Percentiles rank a stretch among this genome's conserved stretches.
Conservation (phyloP, 148 eudicot species). For the Dysphania ambrosioides region DNA sequence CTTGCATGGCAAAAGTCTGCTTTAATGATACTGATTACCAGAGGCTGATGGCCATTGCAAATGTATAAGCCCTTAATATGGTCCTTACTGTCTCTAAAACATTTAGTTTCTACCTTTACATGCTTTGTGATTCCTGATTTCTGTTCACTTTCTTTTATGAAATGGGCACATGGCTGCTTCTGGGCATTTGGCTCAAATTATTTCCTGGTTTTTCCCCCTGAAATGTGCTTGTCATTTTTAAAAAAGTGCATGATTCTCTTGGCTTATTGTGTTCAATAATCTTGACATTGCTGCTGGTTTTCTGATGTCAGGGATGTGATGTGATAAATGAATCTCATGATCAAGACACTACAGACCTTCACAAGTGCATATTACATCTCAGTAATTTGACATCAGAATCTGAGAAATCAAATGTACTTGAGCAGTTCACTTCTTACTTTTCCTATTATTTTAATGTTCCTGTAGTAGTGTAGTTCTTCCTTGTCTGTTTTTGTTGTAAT, state of each 20-base stretch:
- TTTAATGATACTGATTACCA: not conserved
- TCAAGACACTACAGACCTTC: conserved; percentile 91
- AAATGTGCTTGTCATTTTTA: not conserved
- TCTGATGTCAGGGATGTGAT: conserved; percentile 60
- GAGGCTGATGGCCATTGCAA: not conserved
- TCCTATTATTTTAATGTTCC: not conserved
- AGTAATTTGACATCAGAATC: conserved; percentile 41
- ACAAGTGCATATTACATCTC: conserved; percentile 70
- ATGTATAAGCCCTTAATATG: not conserved
- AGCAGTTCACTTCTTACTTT: not conserved
- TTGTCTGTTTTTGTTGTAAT: conserved; percentile 4
- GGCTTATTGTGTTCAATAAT: no score
- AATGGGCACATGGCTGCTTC: not conserved
- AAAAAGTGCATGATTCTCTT: not conserved
- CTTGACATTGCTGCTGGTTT: conserved; percentile 13
- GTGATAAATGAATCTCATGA: conserved; percentile 70
- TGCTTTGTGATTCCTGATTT: not conserved
- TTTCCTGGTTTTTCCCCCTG: not conserved
- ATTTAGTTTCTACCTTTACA: not conserved
- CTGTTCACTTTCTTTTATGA: no score
- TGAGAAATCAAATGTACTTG: conserved; percentile 58
- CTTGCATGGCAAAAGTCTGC: not conserved
- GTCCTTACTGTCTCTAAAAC: not conserved
- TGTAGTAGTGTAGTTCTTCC: not conserved
- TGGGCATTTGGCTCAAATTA: not conserved